Evolutionary conservation across 2,329 filamentous ascomycete species (phyloP).

Genomic region (Penicillium vulpinum): DNA sequence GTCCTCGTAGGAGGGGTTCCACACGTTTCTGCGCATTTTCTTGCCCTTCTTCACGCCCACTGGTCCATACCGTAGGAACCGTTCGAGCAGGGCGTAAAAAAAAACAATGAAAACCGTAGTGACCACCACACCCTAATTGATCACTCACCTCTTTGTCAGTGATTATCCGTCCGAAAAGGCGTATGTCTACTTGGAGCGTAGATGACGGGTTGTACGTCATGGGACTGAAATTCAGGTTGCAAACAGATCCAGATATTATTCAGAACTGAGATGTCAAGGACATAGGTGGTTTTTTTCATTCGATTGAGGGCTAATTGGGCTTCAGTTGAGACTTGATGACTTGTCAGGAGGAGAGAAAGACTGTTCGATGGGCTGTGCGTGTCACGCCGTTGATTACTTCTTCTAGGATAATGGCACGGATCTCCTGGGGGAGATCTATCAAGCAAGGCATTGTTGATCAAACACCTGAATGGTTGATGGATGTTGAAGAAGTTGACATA

Average conservation of each 20-base stretch:
- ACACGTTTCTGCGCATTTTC: too few relatives aligned
- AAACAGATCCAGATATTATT: not conserved
- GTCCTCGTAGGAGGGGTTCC: not conserved
- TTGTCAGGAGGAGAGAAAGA: not conserved
- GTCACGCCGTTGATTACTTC: not conserved
- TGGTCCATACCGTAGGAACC: not conserved
- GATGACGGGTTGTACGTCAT: not conserved
- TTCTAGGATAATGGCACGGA: not conserved
- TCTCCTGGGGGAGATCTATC: not conserved
- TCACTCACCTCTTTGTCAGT: not conserved
- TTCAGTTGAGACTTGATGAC: not conserved
- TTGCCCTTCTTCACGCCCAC: not conserved
- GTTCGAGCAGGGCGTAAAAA: not conserved
- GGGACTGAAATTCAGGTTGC: not conserved
- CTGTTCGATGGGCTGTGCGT: not conserved
- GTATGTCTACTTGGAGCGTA: not conserved
- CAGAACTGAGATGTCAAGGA: not conserved
- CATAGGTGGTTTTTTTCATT: not conserved
- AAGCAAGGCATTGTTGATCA: not conserved
- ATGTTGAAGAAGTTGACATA: too few relatives aligned
- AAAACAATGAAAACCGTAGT: too few relatives aligned
- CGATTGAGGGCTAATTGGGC: not conserved
- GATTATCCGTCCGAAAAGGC: not conserved
- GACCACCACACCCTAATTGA: not conserved
- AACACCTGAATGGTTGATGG: not conserved